Evolutionary conservation across 1,139 yeast species (phyloP).

Genomic region (Magnusiomyces starmeri): DNA sequence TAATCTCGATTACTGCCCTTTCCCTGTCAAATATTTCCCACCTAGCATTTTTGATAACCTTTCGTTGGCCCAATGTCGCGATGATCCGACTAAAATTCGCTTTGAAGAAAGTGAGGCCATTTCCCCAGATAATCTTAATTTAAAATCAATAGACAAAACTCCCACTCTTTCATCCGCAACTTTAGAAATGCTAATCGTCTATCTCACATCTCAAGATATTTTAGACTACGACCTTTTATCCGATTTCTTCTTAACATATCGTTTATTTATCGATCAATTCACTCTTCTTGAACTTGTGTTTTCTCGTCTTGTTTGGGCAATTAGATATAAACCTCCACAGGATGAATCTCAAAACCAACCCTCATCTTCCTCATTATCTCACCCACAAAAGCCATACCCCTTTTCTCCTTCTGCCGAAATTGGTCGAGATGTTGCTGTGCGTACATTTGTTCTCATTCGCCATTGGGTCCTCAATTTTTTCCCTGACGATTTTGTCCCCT

Average conservation of each 20-base stretch:
- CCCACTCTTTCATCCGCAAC: slow-evolving; percentile 14
- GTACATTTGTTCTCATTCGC: slow-evolving; percentile 80
- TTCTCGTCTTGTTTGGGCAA: slow-evolving; percentile 67
- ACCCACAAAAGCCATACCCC: too few species aligned
- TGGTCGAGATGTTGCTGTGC: slow-evolving; percentile 65
- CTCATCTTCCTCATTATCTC: not conserved
- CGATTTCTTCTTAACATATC: slow-evolving; percentile 79
- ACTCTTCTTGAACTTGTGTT: slow-evolving; percentile 55
- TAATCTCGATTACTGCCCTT: slow-evolving; percentile 10
- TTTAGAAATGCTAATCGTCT: slow-evolving; percentile 54
- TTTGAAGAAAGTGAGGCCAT: too few species aligned
- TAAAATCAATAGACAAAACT: not conserved
- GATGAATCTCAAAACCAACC: slow-evolving; percentile 13
- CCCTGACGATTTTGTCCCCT: slow-evolving; percentile 38
- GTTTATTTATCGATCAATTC: slow-evolving; percentile 56
- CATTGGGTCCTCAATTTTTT: slow-evolving; percentile 70
- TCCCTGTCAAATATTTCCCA: slow-evolving; percentile 3
- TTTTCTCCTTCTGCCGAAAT: slow-evolving; percentile 29
- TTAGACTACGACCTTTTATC: slow-evolving; percentile 72
- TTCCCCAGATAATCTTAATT: not conserved
- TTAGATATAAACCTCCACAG: slow-evolving; percentile 28
- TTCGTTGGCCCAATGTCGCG: slow-evolving; percentile 6
- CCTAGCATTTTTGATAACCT: slow-evolving; percentile 8
- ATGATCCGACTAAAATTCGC: slow-evolving; percentile 8
- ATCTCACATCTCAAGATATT: slow-evolving; percentile 69